phyloP scores from a whole-genome alignment of 2,329 filamentous ascomycete genomes.

The Trichoderma sp. region DNA sequence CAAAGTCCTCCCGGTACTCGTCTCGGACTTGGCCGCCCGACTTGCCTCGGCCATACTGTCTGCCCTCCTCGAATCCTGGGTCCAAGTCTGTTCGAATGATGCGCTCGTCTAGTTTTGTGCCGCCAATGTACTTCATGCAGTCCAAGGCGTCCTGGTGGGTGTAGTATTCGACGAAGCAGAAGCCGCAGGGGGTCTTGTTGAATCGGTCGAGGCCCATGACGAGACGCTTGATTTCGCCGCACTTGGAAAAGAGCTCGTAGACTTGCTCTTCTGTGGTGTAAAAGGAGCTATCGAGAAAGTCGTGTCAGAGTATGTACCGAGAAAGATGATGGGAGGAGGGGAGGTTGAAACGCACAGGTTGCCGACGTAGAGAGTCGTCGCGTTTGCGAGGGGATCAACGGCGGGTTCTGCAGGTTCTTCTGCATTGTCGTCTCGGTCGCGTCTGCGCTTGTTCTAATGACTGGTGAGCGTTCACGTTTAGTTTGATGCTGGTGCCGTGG shows the following conservation, averaged over 20 bases:
- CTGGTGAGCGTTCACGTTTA: background rate
- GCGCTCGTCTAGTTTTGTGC: conserved; percentile 95
- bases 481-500: background rate
- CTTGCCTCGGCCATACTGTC: conserved; percentile 94
- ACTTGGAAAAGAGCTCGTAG: conserved; percentile 93
- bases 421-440: conserved; percentile 57
- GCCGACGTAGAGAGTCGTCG: conserved; percentile 94
- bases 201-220: conserved; percentile 97
- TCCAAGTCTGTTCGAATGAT: conserved; percentile 95
- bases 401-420: conserved; percentile 46
- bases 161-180: conserved; percentile 99
- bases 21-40: conserved; percentile 95
- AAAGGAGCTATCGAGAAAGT: conserved; percentile 63
- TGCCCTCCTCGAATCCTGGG: conserved; percentile 90
- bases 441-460: conserved; percentile 68
- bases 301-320: background rate
- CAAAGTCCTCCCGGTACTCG: conserved; percentile 95
- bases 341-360: conserved; percentile 63
- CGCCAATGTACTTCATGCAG: conserved; percentile 97
- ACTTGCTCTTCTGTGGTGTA: conserved; percentile 99
- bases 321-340: background rate
- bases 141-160: conserved; percentile 95
- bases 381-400: conserved; percentile 73
- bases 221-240: conserved; percentile 95
- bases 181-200: conserved; percentile 96